Percentiles rank a stretch among this genome's conserved stretches.
Evolutionary conservation across 331 rosid genomes (phyloP).

Genomic region (Quercus tomentella): DNA sequence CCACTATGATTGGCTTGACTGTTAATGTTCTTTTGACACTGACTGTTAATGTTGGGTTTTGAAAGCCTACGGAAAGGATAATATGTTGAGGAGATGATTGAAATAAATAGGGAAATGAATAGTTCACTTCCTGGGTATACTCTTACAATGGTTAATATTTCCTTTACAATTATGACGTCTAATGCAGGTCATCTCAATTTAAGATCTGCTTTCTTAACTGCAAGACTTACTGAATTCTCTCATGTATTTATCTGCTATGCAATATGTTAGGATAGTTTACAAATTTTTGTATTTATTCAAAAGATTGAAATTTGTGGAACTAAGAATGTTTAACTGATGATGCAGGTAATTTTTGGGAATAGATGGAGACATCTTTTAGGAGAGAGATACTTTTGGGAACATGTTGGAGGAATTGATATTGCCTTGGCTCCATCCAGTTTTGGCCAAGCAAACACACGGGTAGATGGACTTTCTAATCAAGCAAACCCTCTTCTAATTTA

Average conservation of each 20-base stretch:
- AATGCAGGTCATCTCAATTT: background rate
- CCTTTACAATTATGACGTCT: background rate
- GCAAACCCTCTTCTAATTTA: slow-evolving; percentile 2
- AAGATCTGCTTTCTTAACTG: background rate
- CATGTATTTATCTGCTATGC: background rate
- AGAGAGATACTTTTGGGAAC: slow-evolving; percentile 93
- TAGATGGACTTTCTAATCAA: slow-evolving; percentile 22
- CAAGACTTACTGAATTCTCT: background rate
- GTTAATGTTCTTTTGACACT: too few relatives aligned
- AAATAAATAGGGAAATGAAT: slow-evolving; percentile 7
- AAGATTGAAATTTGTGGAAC: background rate
- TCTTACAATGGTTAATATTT: background rate
- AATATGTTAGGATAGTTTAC: background rate
- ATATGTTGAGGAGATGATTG: background rate
- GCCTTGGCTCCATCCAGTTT: slow-evolving; percentile 92
- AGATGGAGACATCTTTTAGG: slow-evolving; percentile 95
- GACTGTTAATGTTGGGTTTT: slow-evolving; percentile 7
- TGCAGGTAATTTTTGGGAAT: slow-evolving; percentile 93
- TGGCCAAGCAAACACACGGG: slow-evolving; percentile 97
- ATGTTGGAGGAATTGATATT: slow-evolving; percentile 86
- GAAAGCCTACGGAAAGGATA: slow-evolving; percentile 3
- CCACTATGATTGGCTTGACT: too few relatives aligned
- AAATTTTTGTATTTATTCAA: background rate
- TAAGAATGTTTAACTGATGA: slow-evolving; percentile 16
- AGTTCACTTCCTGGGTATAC: background rate